phyloP scores from a whole-genome alignment of 2,329 filamentous ascomycete genomes.

The Calonectria naviculata region DNA sequence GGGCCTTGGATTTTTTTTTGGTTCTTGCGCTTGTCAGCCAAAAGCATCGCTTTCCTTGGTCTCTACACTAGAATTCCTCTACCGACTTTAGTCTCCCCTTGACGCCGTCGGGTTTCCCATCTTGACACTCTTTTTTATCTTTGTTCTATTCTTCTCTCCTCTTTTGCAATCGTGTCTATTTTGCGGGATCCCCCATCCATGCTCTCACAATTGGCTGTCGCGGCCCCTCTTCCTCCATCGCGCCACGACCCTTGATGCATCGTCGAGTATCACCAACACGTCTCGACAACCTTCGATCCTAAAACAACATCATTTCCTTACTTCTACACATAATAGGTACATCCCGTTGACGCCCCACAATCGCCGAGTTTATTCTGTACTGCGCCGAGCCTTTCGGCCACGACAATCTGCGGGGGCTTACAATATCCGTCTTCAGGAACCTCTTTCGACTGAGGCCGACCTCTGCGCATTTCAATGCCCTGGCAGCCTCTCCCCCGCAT shows the following conservation, averaged over 20 bases:
- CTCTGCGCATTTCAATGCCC: constrained; percentile 73
- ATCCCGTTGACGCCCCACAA: constrained; percentile 13
- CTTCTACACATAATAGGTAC: constrained; percentile 8
- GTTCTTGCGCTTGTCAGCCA: constrained; percentile 31
- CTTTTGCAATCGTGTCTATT: constrained; percentile 4
- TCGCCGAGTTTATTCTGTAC: constrained; percentile 1
- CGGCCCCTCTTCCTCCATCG: constrained; percentile 34
- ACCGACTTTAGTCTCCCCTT: constrained; percentile 26
- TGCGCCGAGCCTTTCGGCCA: constrained; percentile 32
- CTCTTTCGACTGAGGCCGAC: constrained; percentile 28
- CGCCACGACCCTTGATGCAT: constrained; percentile 44
- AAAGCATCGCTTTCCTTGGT: constrained; percentile 21
- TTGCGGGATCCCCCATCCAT: constrained; percentile 35
- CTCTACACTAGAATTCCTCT: constrained; percentile 27
- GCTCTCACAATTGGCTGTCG: constrained; percentile 39
- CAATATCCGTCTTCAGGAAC: constrained; percentile 20
- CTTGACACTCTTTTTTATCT: constrained; percentile 6
- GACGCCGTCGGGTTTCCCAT: constrained; percentile 8
- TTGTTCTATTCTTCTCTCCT: neutral
- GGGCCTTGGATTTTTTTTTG: constrained; percentile 24
- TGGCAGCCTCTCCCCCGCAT: constrained; percentile 98
- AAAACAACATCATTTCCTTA: neutral
- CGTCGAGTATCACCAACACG: constrained; percentile 29
- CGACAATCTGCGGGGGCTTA: constrained; percentile 28
- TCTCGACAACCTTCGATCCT: constrained; percentile 15